Conservation (phyloP, 345 rosid species). For the Linum tenue region DNA sequence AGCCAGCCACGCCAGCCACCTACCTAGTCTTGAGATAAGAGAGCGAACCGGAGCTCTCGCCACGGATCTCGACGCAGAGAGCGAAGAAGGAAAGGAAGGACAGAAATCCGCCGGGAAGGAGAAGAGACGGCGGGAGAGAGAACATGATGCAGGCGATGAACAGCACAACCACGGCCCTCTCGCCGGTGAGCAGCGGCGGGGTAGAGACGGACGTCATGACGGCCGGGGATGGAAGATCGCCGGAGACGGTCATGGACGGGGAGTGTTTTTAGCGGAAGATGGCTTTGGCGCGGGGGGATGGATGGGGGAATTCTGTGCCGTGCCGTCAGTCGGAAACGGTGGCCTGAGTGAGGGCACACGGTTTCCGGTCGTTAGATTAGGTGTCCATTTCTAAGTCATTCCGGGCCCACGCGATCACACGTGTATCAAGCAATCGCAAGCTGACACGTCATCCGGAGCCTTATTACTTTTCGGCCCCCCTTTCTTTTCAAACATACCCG, state of each 20-base stretch:
- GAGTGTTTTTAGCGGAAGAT: background rate
- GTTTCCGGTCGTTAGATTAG: background rate
- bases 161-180: constrained; percentile 65
- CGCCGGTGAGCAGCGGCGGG: constrained; percentile 51
- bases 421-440: background rate
- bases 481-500: no score
- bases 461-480: no score
- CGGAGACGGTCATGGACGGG: background rate
- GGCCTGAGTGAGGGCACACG: background rate
- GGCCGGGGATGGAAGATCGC: background rate
- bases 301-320: background rate
- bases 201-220: constrained; percentile 19
- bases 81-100: constrained; percentile 47
- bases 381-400: background rate
- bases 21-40: constrained; percentile 52
- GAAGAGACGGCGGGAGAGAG: constrained; percentile 53
- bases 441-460: background rate
- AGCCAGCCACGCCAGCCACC: background rate
- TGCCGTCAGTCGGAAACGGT: background rate
- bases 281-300: background rate
- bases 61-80: constrained; percentile 53
- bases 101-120: constrained; percentile 61
- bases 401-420: background rate
- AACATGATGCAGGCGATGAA: constrained; percentile 40
- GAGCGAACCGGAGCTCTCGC: constrained; percentile 34